phyloP scores from a whole-genome alignment of 225 moss, liverwort and hornwort species.

The Pseudoscleropodium purum region DNA sequence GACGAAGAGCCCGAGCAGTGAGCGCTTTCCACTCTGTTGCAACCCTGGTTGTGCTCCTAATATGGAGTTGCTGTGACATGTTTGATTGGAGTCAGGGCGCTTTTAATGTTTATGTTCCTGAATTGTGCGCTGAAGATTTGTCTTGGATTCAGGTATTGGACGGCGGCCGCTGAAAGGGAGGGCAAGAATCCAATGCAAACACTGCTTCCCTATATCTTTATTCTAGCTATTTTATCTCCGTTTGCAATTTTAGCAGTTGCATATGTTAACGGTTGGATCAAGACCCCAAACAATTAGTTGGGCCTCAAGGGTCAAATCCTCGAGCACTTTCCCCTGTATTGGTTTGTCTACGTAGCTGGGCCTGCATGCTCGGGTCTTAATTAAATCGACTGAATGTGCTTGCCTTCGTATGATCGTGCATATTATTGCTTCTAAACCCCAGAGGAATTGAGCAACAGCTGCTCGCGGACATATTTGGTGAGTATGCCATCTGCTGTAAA shows the following conservation, averaged over 20 bases:
- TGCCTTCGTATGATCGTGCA: not conserved
- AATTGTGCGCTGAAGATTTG: not conserved
- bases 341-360: not conserved
- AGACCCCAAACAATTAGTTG: conserved; percentile 37
- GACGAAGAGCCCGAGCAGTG: conserved; percentile 95
- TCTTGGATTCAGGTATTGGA: conserved; percentile 45
- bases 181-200: conserved; percentile 88
- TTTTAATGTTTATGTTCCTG: not conserved
- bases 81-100: not conserved
- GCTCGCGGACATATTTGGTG: not conserved
- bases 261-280: conserved; percentile 82
- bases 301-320: not conserved
- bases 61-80: not conserved
- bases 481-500: not conserved
- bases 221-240: conserved; percentile 51
- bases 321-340: not conserved
- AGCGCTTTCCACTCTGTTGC: not conserved
- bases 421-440: not conserved
- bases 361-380: not conserved
- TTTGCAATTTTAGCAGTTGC: conserved; percentile 81
- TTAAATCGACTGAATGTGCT: not conserved
- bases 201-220: conserved; percentile 57
- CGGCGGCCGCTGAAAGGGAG: conserved; percentile 62
- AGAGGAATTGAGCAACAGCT: not conserved
- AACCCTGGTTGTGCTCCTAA: not conserved